Evolutionary conservation across 2,329 filamentous ascomycete species (phyloP).

Genomic region (Phialophora tarda): DNA sequence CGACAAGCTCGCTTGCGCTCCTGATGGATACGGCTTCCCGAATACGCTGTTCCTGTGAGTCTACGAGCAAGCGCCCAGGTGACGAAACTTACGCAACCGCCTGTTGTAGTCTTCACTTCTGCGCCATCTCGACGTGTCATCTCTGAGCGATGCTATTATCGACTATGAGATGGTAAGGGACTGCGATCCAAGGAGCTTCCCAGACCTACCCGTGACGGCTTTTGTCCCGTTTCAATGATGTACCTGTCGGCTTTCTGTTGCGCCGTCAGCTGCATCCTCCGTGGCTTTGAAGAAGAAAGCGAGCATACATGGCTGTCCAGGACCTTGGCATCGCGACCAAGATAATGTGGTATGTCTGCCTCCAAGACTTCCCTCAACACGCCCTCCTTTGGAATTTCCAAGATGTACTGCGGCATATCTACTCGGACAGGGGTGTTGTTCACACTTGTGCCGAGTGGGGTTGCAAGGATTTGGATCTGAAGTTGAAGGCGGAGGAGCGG

Average conservation of each 20-base stretch:
- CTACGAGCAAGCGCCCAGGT: not conserved
- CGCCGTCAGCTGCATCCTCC: constrained; percentile 7
- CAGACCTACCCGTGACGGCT: constrained; percentile 18
- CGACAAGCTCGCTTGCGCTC: constrained; percentile 22
- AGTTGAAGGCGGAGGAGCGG: constrained; percentile 11
- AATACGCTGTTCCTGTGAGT: constrained; percentile 21
- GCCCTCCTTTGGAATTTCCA: constrained; percentile 21
- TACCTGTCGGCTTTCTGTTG: constrained; percentile 21
- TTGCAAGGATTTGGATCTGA: constrained; percentile 1
- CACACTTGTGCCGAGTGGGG: constrained; percentile 1
- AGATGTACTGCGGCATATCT: constrained; percentile 21
- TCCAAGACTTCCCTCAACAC: constrained; percentile 30
- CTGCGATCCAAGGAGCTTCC: not conserved
- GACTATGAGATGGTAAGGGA: constrained; percentile 9
- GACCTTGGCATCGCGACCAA: constrained; percentile 26
- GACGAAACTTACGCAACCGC: constrained; percentile 18
- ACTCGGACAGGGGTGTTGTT: not conserved
- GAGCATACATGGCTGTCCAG: constrained; percentile 24
- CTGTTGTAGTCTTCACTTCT: constrained; percentile 22
- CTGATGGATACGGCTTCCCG: constrained; percentile 22
- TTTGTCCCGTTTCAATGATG: constrained; percentile 19
- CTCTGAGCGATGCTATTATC: constrained; percentile 23
- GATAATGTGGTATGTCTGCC: constrained; percentile 25
- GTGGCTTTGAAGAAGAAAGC: not conserved
- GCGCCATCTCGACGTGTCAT: constrained; percentile 28